These are phyloP conservation scores for Trypanosoma cruzi DNA, from an alignment of 208 protist species.

Conservation along the genomic window DNA sequence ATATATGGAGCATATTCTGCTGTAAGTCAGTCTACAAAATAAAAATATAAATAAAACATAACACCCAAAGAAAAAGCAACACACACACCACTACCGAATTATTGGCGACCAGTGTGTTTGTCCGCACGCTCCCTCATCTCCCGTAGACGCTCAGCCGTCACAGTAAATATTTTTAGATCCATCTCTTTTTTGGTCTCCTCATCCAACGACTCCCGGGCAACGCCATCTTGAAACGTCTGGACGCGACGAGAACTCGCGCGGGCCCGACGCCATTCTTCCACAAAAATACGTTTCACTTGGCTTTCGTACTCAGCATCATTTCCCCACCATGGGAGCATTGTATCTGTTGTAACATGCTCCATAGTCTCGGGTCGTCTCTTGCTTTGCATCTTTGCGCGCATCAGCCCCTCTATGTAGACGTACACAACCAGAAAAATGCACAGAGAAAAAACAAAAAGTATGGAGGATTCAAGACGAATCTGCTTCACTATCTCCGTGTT, in stretches of 20 bases:
- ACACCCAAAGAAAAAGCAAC: neutral
- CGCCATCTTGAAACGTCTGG: slow-evolving; percentile 75
- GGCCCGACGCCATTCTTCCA: slow-evolving; percentile 84
- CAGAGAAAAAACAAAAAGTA: slow-evolving; percentile 61
- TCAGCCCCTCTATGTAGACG: slow-evolving; percentile 60
- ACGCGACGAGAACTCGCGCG: slow-evolving; percentile 62
- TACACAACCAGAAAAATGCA: slow-evolving; percentile 57
- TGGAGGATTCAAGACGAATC: slow-evolving; percentile 53
- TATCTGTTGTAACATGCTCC: slow-evolving; percentile 76
- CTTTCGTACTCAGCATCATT: slow-evolving; percentile 89
- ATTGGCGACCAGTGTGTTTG: slow-evolving; percentile 50
- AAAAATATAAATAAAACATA: slow-evolving; percentile 15
- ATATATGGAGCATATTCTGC: too few relatives aligned
- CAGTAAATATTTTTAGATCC: slow-evolving; percentile 89
- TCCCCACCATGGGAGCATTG: slow-evolving; percentile 91
- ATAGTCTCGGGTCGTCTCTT: slow-evolving; percentile 50
- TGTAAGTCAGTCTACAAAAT: too few relatives aligned
- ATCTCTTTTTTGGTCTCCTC: slow-evolving; percentile 70
- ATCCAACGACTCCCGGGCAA: slow-evolving; percentile 75
- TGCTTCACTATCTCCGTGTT: slow-evolving; percentile 77
- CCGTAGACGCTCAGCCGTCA: slow-evolving; percentile 72
- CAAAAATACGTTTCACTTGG: slow-evolving; percentile 90
- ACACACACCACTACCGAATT: slow-evolving; percentile 2
- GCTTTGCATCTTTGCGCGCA: slow-evolving; percentile 54
- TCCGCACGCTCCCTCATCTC: slow-evolving; percentile 77